A percentile compares a stretch with the other conserved stretches of the same genome.
These are phyloP conservation scores for Moesziomyces antarcticus DNA, from an alignment of 1,284 basidiomycete species.

Conservation along the genomic window DNA sequence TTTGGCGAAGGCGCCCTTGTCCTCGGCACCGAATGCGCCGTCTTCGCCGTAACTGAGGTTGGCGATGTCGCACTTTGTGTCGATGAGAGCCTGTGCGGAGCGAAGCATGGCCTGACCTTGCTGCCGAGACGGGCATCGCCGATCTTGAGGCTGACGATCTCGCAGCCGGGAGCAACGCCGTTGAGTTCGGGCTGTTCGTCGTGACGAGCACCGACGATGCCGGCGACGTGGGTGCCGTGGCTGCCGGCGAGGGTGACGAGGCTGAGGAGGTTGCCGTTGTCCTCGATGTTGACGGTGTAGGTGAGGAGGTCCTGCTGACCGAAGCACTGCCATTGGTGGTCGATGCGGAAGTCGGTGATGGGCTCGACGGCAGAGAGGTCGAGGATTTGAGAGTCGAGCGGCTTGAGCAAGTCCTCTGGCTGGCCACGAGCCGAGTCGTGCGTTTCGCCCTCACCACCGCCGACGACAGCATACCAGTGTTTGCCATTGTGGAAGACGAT, in stretches of 20 bases:
- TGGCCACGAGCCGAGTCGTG: conserved; percentile 55
- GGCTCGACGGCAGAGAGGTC: conserved; percentile 56
- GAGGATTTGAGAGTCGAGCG: conserved; percentile 42
- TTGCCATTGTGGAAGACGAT: conserved; percentile 67
- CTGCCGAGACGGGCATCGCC: conserved; percentile 61
- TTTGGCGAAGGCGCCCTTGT: conserved; percentile 66
- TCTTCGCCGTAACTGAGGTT: conserved; percentile 68
- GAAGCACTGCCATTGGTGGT: conserved; percentile 65
- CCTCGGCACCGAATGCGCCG: conserved; percentile 63
- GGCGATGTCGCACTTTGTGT: conserved; percentile 66
- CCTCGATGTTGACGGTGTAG: conserved; percentile 66
- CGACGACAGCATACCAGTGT: conserved; percentile 66
- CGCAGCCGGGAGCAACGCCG: conserved; percentile 66
- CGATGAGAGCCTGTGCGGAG: conserved; percentile 67
- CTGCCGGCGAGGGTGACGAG: conserved; percentile 65
- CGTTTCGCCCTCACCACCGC: conserved; percentile 66
- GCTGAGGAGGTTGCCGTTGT: conserved; percentile 58
- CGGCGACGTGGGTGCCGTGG: conserved; percentile 68
- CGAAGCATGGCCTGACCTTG: conserved; percentile 67
- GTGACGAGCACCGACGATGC: conserved; percentile 65
- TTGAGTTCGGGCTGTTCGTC: conserved; percentile 61
- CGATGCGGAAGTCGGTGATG: conserved; percentile 66
- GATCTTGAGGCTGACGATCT: conserved; percentile 66
- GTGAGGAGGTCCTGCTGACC: conserved; percentile 66
- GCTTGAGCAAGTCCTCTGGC: conserved; percentile 38